Base-by-base conservation (phyloP, 352 stramenopile species). In the Chrysophaeum taylorii region DNA sequence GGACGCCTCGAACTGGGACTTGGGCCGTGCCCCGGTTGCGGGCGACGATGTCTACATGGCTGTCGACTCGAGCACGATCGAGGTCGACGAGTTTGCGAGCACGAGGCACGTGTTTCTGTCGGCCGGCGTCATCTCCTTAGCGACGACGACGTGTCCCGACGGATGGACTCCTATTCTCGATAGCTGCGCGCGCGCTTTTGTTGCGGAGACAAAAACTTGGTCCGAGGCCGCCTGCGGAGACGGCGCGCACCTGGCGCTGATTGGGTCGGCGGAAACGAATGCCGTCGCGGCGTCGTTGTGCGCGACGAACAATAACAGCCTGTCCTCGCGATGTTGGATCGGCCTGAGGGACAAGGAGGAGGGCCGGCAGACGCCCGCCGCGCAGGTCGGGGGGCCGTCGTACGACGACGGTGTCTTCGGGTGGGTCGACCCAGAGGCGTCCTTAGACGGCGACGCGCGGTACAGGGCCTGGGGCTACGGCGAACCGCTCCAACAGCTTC, bases 241-340 rank as follows among this genome's bases (percentile, higher is more conserved):
- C 4, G 9, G 31, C 2, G 57, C 33, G 16, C 57, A 66, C n/a
- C 36, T 66, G 2, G 57, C 57, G 1, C 57, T 66, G 16, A 45
- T 66, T 23, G 57, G 57, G 2, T 9, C 23, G 33, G 31, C 27
- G 1, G 35, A 42, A 18, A 66, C 57, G 33, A 66, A 66, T 25
- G 1, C 1, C 12, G 0, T 45, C 33, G 57, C n/a, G 35, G 27
- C 33, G 4, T 29, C 45, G 4, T 7, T 45, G 2, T 66, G 57
- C 36, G 57, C 57, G 33, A 36, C 9, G 2, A 18, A 9, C 16
- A 33, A 31, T 16, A 25, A 48, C 5, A 36, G 33, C 1, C 14
- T 35, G 57, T 16, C 57, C 21, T 36, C 45, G 31, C 31, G 57
- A 9, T 66, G 57, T 36, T 66, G 57, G 57, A 66, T 66, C 57